Evolutionary conservation across 345 rosid genomes (phyloP), one percentile per base, ranked within the genome.

Genomic region (Lepidium aucheri): DNA sequence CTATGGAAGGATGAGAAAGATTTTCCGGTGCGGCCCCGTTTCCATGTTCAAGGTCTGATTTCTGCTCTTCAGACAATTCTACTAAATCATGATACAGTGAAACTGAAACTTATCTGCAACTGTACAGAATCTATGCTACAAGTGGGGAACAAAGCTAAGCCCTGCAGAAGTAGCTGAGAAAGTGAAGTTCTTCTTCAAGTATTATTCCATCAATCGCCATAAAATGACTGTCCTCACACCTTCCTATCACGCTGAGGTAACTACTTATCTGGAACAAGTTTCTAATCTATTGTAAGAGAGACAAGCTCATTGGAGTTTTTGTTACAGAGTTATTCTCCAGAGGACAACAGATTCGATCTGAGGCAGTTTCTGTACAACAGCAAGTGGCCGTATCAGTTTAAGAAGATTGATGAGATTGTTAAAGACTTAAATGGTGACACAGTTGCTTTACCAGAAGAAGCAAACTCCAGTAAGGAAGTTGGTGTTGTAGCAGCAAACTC

Each of bases 191-290:
- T 91, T 95, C 86, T 95, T 95, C 88, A 87, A 89, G 67, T 84
- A 83, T 67, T 95, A 95, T 73, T 95, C 99, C 46, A 84, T 89
- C 45, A 95, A 95, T 74, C 85, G 97, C 26, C 99, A 95, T 81
- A 95, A 95, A 69, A 88, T 95, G 97, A 89, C 96, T 0, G 90
- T 86, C 42, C 70, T 95, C 49, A 91, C 99, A 47, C 99, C 97
- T 8, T 91, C 93, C 12, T 95, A 89, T 54, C 99, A 95, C 43
- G 97, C 96, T 2, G 96, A 91, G 99, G 99, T 95, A 78, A 30
- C 34, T 63, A 7, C 43, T 57, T 2, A n/a, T 24, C 38, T 51
- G 1, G 33, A 15, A 18, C 64, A 42, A 38, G 20, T 7, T 41
- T 56, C 43, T 28, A 22, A 41, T 14, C 22, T 59, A 8, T 56